Conservation (phyloP, 2,329 filamentous ascomycete species). For the Periglandula ipomoeae region DNA sequence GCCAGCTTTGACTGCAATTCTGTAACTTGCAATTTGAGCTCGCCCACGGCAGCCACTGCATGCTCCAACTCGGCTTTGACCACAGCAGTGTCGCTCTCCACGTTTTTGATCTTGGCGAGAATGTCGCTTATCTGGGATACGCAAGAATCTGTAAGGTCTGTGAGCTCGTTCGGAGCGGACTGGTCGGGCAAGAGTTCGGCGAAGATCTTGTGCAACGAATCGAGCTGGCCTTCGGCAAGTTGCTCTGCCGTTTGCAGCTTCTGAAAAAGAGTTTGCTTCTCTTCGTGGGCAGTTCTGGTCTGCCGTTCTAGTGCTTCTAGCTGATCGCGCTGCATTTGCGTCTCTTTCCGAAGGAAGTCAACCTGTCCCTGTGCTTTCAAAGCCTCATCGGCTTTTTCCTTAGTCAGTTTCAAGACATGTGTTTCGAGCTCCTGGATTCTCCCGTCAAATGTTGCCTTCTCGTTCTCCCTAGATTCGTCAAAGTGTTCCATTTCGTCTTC, state of each 20-base stretch:
- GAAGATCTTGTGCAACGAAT: conserved; percentile 50
- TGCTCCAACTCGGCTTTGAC: conserved; percentile 55
- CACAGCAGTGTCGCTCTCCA: conserved; percentile 50
- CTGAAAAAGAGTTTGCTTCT: conserved; percentile 40
- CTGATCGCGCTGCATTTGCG: conserved; percentile 48
- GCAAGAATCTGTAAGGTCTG: conserved; percentile 51
- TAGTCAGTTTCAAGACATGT: conserved; percentile 57
- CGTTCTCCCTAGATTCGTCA: conserved; percentile 73
- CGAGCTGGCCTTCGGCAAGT: conserved; percentile 40
- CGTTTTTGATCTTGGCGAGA: conserved; percentile 47
- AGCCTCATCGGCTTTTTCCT: conserved; percentile 46
- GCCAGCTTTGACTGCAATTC: conserved; percentile 42
- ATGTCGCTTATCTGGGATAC: conserved; percentile 48
- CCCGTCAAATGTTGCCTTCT: conserved; percentile 61
- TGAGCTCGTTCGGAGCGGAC: conserved; percentile 43
- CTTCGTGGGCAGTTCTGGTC: conserved; percentile 45
- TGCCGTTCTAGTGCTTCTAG: conserved; percentile 50
- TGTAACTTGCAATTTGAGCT: conserved; percentile 49
- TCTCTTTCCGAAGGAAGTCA: conserved; percentile 53
- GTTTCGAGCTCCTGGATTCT: conserved; percentile 58
- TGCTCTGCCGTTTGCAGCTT: conserved; percentile 43
- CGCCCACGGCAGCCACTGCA: conserved; percentile 43
- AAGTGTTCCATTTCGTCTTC: conserved; percentile 89
- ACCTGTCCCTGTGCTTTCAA: conserved; percentile 53
- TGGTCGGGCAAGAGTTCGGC: conserved; percentile 46